These are phyloP conservation scores for Ceratocystis destructans DNA, from an alignment of 2,329 filamentous ascomycete species.

Conservation along the genomic window DNA sequence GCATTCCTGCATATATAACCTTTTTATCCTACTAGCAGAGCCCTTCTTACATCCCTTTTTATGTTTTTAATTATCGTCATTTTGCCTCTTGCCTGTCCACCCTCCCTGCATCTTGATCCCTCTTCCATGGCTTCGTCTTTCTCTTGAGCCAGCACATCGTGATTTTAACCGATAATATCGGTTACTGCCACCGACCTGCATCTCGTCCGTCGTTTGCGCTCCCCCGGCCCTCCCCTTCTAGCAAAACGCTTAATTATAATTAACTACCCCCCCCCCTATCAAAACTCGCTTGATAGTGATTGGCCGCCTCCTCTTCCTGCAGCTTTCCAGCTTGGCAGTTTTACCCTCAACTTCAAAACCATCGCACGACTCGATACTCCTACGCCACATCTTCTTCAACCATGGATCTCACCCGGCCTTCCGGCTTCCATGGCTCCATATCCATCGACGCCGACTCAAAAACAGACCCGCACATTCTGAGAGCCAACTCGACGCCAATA, in stretches of 20 bases:
- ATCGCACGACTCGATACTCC: background rate
- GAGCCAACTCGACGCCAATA: background rate
- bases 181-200: background rate
- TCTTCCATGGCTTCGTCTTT: background rate
- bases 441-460: background rate
- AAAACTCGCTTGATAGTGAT: background rate
- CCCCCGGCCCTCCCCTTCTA: background rate
- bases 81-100: background rate
- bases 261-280: background rate
- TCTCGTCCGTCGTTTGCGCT: background rate
- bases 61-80: background rate
- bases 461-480: background rate
- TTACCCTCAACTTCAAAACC: background rate
- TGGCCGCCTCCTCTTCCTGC: background rate
- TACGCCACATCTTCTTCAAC: background rate
- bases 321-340: background rate
- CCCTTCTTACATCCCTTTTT: background rate
- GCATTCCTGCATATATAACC: background rate
- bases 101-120: background rate
- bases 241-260: background rate
- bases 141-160: background rate
- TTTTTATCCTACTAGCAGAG: background rate
- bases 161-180: background rate
- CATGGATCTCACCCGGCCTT: conserved; percentile 8
- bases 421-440: conserved; percentile 6